Evolutionary conservation across 768 basidiomycete species (phyloP), one percentile per base, ranked within the genome.

Genomic region (Collybia sordida): DNA sequence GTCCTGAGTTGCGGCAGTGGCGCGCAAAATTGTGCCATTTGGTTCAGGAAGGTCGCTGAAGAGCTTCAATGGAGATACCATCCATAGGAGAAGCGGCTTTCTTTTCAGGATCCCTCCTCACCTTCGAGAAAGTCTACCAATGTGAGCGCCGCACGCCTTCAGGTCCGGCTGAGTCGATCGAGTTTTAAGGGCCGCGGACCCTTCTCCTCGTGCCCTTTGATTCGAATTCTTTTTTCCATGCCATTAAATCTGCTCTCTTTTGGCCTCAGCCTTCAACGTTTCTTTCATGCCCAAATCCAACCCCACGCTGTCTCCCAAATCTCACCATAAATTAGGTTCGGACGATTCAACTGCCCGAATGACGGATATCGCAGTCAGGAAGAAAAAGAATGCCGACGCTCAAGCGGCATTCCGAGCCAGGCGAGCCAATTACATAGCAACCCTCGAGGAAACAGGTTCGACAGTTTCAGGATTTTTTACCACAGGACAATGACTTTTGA

Each of bases 361-460:
- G 64, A 77, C 84, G 56, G 86, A 88, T 66, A 78, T 86, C 11
- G 83, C 85, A 27, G 74, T 88, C 59, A 74, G 89, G 56, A 90
- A 90, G 73, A 90, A 89, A 76, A 93, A 93, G 73, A 93, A 93
- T 60, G 90, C 90, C 28, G 88, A 91, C 63, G 90, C 90, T 2
- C 90, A 93, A 69, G 90, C 90, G 47, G 88, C 89, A 51, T 92
- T 91, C 67, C 77, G 88, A 55, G 86, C 86, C 42, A 72, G 88
- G 57, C 79, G 90, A 56, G 88, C 88, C 42, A 91, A 89, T 67
- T 93, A 93, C 66, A 93, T 93, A 63, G 82, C 87, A 37, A 92
- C 89, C 11, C 80, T 93, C 54, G 90, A 93, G 66, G 90, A 90
- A 64, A 90, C 90, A 74, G 82, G 81, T 80, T 54, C 49, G 57